Base-by-base conservation (phyloP, 495 filamentous ascomycete species). In the Hyaloscypha finlandica region DNA sequence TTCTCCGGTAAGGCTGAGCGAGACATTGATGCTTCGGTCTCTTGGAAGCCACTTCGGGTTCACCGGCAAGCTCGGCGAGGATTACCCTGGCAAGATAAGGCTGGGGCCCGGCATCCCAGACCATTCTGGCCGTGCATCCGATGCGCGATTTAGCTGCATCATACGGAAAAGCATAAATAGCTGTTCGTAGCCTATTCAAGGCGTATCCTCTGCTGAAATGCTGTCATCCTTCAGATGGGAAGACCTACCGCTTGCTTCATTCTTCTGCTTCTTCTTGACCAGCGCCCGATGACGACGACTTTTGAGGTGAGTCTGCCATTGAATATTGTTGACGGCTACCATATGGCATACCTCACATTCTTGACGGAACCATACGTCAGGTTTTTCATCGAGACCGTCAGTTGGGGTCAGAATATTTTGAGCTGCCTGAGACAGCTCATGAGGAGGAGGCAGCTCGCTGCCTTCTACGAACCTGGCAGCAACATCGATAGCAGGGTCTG, bases 241-340 rank as follows among this genome's bases (percentile, higher is more conserved):
- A 55, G 52, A 66, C 59, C 39, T 70, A 68, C 42, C 37, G 22
- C 51, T 65, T 6, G 22, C 56, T 29, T 30, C 37, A 53, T 70
- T 69, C 33, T 61, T 70, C n/a, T 59, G 31, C 25, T 42, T 55
- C 66, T 65, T 74, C 67, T 75, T 73, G n/a, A 68, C 35, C 0
- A 58, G 70, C 25, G 75, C 73, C 54, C 68, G 64, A 70, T 97
- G 92, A 35, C 76, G 79, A 59, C 83, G 82, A 65, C 93, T 88
- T 64, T 84, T 86, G 6, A 93, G 72, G 76, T 99, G 95, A 51
- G 79, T 77, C 35, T 85, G 74, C 93, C 94, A 98, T 66, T 92
- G 84, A 54, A 88, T 83, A 71, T 92, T 85, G 1, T 85, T 88
- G 42, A 87, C 80, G 57, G 90, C 80, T 4, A 87, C 89, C 64